phyloP scores from a whole-genome alignment of 805 yeast species.

The Wickerhamiella occidentalis region DNA sequence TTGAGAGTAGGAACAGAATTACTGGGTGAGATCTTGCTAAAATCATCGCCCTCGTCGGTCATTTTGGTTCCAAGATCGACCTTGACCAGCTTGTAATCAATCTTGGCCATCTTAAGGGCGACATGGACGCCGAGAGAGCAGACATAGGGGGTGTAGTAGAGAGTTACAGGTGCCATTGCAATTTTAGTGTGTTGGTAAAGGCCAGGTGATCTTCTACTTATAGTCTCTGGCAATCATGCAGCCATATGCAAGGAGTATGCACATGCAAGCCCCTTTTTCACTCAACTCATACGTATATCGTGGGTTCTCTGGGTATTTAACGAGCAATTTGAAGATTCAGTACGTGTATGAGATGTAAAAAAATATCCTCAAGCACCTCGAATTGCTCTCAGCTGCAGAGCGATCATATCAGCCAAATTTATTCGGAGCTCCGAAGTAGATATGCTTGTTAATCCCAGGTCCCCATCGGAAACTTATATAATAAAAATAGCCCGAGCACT shows the following conservation, averaged over 20 bases:
- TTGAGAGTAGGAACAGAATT: conserved; percentile 15
- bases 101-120: conserved; percentile 10
- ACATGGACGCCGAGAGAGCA: conserved; percentile 12
- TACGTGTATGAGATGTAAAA: no score
- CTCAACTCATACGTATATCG: no score
- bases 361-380: no score
- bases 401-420: no score
- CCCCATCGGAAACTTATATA: no score
- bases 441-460: no score
- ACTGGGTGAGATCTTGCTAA: conserved; percentile 12
- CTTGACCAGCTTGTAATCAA: conserved; percentile 8
- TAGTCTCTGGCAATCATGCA: not conserved
- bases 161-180: not conserved
- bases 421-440: no score
- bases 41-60: conserved; percentile 11
- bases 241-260: not conserved
- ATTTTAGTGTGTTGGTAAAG: not conserved
- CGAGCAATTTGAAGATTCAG: no score
- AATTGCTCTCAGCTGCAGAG: no score
- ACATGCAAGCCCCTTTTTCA: not conserved
- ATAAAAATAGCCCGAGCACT: no score
- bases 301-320: no score
- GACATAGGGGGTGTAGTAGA: not conserved
- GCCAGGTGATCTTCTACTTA: not conserved
- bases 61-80: conserved; percentile 5